A percentile compares a stretch with the other conserved stretches of the same genome.
phyloP scores from a whole-genome alignment of 805 yeast species.

The Osmozyma mogii region DNA sequence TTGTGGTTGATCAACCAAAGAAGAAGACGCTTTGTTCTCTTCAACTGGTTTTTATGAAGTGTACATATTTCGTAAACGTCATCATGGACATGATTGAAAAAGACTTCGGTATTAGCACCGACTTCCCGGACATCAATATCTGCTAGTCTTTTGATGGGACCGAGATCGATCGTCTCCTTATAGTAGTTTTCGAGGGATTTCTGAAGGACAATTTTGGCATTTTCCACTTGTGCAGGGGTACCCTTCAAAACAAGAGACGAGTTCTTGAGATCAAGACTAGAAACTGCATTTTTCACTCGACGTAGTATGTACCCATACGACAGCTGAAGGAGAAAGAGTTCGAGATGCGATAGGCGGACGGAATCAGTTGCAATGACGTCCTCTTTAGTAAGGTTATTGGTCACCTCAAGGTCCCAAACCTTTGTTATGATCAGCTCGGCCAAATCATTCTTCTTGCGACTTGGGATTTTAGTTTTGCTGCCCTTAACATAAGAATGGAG shows the following conservation, averaged over 20 bases:
- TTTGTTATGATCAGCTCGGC: conserved; percentile 22
- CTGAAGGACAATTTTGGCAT: conserved; percentile 35
- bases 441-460: conserved; percentile 9
- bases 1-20: conserved; percentile 32
- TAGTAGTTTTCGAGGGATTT: conserved; percentile 20
- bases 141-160: conserved; percentile 18
- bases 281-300: conserved; percentile 35
- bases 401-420: conserved; percentile 25
- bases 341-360: conserved; percentile 26
- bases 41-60: conserved; percentile 19
- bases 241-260: conserved; percentile 31
- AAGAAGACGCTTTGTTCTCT: conserved; percentile 29
- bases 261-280: conserved; percentile 23
- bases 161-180: conserved; percentile 25
- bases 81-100: conserved; percentile 19
- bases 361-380: conserved; percentile 25
- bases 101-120: conserved; percentile 27
- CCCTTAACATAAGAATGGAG: no score
- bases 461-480: no score
- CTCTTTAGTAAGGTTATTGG: conserved; percentile 8
- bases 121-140: conserved; percentile 18
- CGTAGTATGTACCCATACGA: conserved; percentile 32
- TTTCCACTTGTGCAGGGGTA: conserved; percentile 32
- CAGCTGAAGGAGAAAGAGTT: conserved; percentile 33
- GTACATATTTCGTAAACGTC: conserved; percentile 26